These are phyloP conservation scores for Alternaria metachromatica DNA, from an alignment of 2,329 filamentous ascomycete species.

Conservation along the genomic window DNA sequence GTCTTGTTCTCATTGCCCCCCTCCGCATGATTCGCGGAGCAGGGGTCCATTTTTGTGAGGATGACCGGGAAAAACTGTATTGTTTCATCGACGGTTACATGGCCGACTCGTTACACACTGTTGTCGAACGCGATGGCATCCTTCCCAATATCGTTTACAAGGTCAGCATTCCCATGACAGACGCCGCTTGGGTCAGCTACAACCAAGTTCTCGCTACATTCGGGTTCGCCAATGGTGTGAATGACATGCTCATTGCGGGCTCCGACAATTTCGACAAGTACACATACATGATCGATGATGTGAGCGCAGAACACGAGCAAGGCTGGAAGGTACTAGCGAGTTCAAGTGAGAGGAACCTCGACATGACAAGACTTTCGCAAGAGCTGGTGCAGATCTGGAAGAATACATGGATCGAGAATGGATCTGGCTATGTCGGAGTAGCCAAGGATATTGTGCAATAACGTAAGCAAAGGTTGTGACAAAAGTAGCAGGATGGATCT, in stretches of 20 bases:
- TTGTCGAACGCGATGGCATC: slow-evolving; percentile 10
- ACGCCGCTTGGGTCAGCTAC: slow-evolving; percentile 17
- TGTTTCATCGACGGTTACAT: slow-evolving; percentile 18
- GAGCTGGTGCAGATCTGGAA: slow-evolving; percentile 3
- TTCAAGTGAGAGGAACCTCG: neutral
- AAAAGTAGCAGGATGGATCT: neutral
- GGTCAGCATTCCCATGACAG: slow-evolving; percentile 19
- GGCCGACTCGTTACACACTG: slow-evolving; percentile 6
- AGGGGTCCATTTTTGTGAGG: neutral
- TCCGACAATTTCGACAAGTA: slow-evolving; percentile 15
- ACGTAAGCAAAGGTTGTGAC: neutral
- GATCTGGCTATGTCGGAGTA: neutral
- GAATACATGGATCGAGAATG: neutral
- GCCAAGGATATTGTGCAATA: neutral
- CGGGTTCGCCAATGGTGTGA: slow-evolving; percentile 8
- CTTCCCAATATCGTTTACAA: slow-evolving; percentile 18
- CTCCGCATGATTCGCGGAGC: slow-evolving; percentile 10
- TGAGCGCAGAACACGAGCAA: neutral
- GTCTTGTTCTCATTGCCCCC: slow-evolving; percentile 17
- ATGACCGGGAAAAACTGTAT: neutral
- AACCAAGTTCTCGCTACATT: slow-evolving; percentile 14
- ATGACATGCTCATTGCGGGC: slow-evolving; percentile 12
- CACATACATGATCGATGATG: neutral
- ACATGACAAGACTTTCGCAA: neutral
- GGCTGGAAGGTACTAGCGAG: slow-evolving; percentile 1